Conservation (phyloP, 2,329 filamentous ascomycete species). For the Calcarisporium arbuscula region DNA sequence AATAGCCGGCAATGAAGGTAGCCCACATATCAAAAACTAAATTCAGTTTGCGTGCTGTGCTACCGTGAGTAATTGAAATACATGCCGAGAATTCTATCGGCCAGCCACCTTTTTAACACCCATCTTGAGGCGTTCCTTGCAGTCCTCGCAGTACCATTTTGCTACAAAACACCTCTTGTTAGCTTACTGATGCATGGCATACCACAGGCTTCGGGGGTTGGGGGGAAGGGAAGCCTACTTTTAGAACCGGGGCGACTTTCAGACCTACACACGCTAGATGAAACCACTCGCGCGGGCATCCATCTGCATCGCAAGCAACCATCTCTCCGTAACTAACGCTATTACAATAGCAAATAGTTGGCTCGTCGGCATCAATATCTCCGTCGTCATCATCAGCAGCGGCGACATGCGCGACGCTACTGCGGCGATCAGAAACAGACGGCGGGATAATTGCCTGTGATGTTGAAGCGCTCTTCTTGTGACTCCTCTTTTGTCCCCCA, state of each 20-base stretch:
- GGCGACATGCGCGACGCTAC: constrained; percentile 33
- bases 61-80: too few relatives aligned
- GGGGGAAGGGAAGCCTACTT: constrained; percentile 44
- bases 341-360: constrained; percentile 74
- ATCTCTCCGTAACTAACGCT: constrained; percentile 77
- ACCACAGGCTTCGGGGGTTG: neutral
- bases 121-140: constrained; percentile 59
- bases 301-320: constrained; percentile 72
- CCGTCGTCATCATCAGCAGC: constrained; percentile 38
- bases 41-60: too few relatives aligned
- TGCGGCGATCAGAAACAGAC: constrained; percentile 34
- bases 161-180: constrained; percentile 38
- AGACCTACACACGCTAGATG: constrained; percentile 76
- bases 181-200: constrained; percentile 14
- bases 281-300: constrained; percentile 75
- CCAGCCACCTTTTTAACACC: constrained; percentile 46
- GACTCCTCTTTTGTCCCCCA: constrained; percentile 48
- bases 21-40: too few relatives aligned
- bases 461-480: constrained; percentile 49
- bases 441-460: constrained; percentile 29
- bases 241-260: constrained; percentile 70
- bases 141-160: constrained; percentile 80
- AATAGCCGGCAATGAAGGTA: too few relatives aligned
- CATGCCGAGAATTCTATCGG: constrained; percentile 36
- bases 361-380: constrained; percentile 64